Conservation (phyloP, 176 grass and related monocot genomes). For the Aechmea fasciata region DNA sequence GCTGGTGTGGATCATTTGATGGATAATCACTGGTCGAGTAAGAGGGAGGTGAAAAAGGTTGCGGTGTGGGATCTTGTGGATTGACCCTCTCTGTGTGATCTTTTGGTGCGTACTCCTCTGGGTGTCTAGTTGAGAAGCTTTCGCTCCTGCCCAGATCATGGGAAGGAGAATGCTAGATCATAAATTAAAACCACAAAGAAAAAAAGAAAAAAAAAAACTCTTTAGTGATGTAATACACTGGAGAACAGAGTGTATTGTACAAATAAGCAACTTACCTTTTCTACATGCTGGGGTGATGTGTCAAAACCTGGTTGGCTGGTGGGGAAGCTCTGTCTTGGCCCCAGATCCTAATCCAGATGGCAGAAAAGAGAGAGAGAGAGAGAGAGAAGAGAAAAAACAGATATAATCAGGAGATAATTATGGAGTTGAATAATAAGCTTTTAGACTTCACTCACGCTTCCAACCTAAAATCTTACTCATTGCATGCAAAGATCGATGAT, state of each 20-base stretch:
- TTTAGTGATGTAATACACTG: no score
- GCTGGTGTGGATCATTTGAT: constrained; percentile 42
- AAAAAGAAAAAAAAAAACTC: no score
- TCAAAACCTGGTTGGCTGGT: constrained; percentile 10
- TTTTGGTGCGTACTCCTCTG: constrained; percentile 15
- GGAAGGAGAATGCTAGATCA: constrained; percentile 19
- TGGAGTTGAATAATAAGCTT: not conserved
- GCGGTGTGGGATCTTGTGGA: constrained; percentile 28
- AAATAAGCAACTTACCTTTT: constrained; percentile 44
- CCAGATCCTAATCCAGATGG: not conserved
- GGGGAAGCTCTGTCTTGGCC: not conserved
- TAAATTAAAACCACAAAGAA: not conserved
- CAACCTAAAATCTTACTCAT: no score
- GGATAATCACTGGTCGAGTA: constrained; percentile 42
- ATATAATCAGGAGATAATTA: not conserved
- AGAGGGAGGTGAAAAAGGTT: constrained; percentile 44
- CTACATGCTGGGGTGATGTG: constrained; percentile 26
- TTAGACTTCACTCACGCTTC: not conserved
- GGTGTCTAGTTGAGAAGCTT: constrained; percentile 47
- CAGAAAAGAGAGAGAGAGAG: not conserved
- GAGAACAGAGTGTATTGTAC: not conserved
- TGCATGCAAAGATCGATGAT: no score
- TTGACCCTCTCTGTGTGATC: constrained; percentile 32
- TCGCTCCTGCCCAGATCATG: constrained; percentile 51
- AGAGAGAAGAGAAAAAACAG: not conserved